These are phyloP conservation scores for Prototheca wickerhamii DNA, from an alignment of 163 green algal species.

Conservation along the genomic window DNA sequence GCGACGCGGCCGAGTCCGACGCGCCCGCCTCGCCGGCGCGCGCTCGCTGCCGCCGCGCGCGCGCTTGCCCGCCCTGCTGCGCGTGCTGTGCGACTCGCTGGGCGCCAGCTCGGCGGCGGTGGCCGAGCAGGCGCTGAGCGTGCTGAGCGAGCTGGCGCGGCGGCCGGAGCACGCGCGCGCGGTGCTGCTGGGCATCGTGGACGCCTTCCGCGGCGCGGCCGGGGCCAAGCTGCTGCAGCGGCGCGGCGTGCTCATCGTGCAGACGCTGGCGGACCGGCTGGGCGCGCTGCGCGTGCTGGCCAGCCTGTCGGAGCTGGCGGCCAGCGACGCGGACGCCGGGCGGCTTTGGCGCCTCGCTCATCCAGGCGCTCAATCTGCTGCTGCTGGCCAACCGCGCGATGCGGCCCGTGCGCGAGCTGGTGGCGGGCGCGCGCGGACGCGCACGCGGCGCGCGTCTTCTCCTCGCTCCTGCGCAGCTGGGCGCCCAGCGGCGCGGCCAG, in stretches of 20 bases:
- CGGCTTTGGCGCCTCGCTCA: conserved; percentile 74
- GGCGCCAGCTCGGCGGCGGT: conserved; percentile 39
- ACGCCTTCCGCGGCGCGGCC: conserved; percentile 53
- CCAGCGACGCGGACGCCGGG: conserved; percentile 67
- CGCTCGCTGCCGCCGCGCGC: not conserved
- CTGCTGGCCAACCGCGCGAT: conserved; percentile 83
- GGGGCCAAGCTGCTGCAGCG: conserved; percentile 63
- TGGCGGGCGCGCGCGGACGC: conserved; percentile 16
- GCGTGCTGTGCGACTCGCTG: conserved; percentile 67
- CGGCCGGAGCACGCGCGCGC: conserved; percentile 45
- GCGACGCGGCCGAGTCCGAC: conserved; percentile 1
- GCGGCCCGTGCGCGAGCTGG: conserved; percentile 27
- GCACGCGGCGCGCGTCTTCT: conserved; percentile 51
- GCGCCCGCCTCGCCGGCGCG: too few relatives aligned
- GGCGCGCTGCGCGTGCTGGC: conserved; percentile 44
- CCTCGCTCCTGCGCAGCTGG: conserved; percentile 72
- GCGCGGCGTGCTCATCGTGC: conserved; percentile 61
- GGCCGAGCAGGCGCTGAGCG: conserved; percentile 33
- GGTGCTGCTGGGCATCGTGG: conserved; percentile 22
- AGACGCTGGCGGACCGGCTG: conserved; percentile 54
- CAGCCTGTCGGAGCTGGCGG: conserved; percentile 48
- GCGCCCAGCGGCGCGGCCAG: conserved; percentile 58
- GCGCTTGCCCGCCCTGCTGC: conserved; percentile 43
- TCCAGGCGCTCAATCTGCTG: conserved; percentile 90
- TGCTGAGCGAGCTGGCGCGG: conserved; percentile 57